Percentiles rank a stretch among this genome's conserved stretches.
Evolutionary conservation across 2,329 filamentous ascomycete species (phyloP).

Genomic region (Xylogone sp.): DNA sequence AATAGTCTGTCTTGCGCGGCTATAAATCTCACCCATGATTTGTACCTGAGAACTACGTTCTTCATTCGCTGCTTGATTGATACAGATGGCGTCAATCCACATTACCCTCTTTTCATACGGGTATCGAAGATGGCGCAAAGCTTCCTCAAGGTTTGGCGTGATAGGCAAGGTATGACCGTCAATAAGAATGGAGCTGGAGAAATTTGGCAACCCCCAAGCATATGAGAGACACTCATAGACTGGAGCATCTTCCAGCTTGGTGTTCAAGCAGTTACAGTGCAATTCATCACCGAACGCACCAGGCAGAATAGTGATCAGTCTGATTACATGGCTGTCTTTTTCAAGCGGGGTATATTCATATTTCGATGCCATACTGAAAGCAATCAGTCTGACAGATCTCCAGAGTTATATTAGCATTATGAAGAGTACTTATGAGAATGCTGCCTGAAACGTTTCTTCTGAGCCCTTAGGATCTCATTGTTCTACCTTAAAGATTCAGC

Average conservation of each 20-base stretch:
- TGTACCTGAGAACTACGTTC: constrained; percentile 3
- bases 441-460: too few species aligned
- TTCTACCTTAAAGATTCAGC: too few species aligned
- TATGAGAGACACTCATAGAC: constrained; percentile 3
- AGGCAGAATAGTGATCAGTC: constrained; percentile 26
- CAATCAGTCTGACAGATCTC: too few species aligned
- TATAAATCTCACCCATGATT: constrained; percentile 4
- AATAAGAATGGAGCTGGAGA: not conserved
- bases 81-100: constrained; percentile 10
- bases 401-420: too few species aligned
- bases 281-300: constrained; percentile 28
- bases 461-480: too few species aligned
- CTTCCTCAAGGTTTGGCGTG: constrained; percentile 2
- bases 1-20: not conserved
- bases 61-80: constrained; percentile 4
- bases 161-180: not conserved
- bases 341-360: constrained; percentile 45
- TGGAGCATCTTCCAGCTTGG: constrained; percentile 5
- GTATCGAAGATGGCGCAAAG: constrained; percentile 2
- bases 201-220: constrained; percentile 1
- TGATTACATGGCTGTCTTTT: constrained; percentile 39
- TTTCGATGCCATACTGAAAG: constrained; percentile 18
- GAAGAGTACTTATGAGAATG: too few species aligned
- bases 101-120: not conserved
- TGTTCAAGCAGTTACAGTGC: constrained; percentile 30